phyloP scores from a whole-genome alignment of 2,329 filamentous ascomycete species.

The Epichloe gansuensis region DNA sequence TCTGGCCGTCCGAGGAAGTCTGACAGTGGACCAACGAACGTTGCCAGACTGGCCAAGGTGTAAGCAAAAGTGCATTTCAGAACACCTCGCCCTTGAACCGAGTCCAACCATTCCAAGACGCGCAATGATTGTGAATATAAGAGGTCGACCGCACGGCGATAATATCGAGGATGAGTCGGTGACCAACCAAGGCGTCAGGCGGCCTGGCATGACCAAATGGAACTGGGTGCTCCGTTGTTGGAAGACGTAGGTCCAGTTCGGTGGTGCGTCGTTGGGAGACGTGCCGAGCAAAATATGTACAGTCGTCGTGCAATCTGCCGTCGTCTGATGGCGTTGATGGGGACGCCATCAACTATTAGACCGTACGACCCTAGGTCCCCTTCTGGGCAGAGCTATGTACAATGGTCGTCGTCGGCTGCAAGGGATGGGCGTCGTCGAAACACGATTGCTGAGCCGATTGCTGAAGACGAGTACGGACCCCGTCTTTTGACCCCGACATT shows the following conservation, averaged over 20 bases:
- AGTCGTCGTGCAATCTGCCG: conserved; percentile 3
- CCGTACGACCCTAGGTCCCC: background rate
- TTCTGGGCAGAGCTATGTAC: background rate
- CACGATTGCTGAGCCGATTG: too few relatives aligned
- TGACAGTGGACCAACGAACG: conserved; percentile 61
- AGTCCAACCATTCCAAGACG: conserved; percentile 40
- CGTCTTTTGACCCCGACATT: too few relatives aligned
- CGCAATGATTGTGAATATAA: background rate
- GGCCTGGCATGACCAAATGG: background rate
- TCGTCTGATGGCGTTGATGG: conserved; percentile 3
- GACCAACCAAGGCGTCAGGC: background rate
- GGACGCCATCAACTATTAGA: background rate
- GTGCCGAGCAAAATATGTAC: background rate
- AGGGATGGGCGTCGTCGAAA: too few relatives aligned
- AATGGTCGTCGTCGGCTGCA: background rate
- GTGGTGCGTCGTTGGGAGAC: background rate
- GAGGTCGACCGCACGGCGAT: background rate
- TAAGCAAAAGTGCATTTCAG: conserved; percentile 84
- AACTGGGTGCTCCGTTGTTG: background rate
- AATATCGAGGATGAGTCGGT: background rate
- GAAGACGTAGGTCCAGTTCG: background rate
- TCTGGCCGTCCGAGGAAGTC: conserved; percentile 66
- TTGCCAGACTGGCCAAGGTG: conserved; percentile 67
- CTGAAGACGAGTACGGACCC: too few relatives aligned
- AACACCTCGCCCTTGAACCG: conserved; percentile 60